These are phyloP conservation scores for Cyberlindnera saturnus DNA, from an alignment of 805 yeast species.

Conservation along the genomic window DNA sequence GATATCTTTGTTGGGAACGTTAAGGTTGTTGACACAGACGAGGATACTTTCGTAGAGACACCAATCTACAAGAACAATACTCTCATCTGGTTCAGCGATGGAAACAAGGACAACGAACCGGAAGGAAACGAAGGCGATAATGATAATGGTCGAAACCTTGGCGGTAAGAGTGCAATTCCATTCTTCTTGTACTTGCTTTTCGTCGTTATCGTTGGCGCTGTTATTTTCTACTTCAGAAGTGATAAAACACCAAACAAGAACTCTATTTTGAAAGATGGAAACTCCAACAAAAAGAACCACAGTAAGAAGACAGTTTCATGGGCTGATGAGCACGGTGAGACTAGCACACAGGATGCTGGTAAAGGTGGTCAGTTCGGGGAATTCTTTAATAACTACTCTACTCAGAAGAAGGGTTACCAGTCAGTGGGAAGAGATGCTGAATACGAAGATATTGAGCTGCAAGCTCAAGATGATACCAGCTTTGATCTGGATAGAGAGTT, in stretches of 20 bases:
- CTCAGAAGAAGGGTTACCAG: constrained; percentile 12
- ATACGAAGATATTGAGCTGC: constrained; percentile 19
- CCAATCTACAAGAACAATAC: constrained; percentile 15
- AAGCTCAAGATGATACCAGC: constrained; percentile 11
- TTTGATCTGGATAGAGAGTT: constrained; percentile 19
- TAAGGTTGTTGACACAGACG: constrained; percentile 11
- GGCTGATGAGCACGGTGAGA: constrained; percentile 29
- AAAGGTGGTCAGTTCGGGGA: constrained; percentile 11
- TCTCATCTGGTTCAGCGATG: constrained; percentile 7
- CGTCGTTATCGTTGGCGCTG: constrained; percentile 16
- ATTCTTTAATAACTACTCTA: constrained; percentile 16
- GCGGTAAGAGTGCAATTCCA: constrained; percentile 18
- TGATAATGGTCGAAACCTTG: constrained; percentile 2
- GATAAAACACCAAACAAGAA: constrained; percentile 11
- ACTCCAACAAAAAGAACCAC: constrained; percentile 7
- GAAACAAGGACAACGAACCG: not conserved
- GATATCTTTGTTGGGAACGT: constrained; percentile 36
- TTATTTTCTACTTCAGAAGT: constrained; percentile 14
- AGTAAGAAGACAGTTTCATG: constrained; percentile 30
- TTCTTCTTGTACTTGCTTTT: constrained; percentile 18
- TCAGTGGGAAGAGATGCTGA: constrained; percentile 1
- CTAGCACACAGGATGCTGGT: constrained; percentile 7
- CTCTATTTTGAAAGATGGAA: constrained; percentile 15
- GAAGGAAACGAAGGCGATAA: not conserved
- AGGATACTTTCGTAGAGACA: constrained; percentile 18